Base-by-base conservation (phyloP, 441 rosid genomes). In the Macaranga tanarius region DNA sequence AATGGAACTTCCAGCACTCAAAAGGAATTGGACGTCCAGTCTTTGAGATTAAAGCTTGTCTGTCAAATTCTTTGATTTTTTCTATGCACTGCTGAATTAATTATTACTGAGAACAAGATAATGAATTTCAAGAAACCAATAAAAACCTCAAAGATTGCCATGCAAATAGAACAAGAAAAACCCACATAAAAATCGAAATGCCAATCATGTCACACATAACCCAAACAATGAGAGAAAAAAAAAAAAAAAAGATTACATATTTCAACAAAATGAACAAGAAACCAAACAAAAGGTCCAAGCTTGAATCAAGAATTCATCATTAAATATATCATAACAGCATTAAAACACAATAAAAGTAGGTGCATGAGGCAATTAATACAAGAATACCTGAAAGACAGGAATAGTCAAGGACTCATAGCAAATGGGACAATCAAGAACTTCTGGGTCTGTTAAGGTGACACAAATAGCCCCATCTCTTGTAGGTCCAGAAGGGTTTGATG, bases 351-450 rank as follows among this genome's bases (percentile, higher is more conserved):
- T 5, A 62, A 45, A 52, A 34, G 38, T 34, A 34, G 38, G 6
- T 34, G 38, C 38, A 34, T 34, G 38, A 34, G 4, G 38, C 4
- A 34, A 34, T 34, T 34, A 34, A 34, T 34, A 7, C 38, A 34
- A 34, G 38, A 13, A 20, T 48, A 88, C 90, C 88, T 86, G 88
- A 66, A 76, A 88, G 57, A 88, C 82, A 2, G 87, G 88, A 69
- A 54, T 13, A 25, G 82, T 75, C 31, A 88, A 73, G 8, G 88
- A 74, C 19, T 86, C 83, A 23, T 40, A 88, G 67, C 90, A 88
- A 75, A 84, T 74, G 26, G 80, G 81, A 38, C 90, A 86, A 66
- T 86, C 92, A 48, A 86, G 82, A 44, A 86, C 85, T 28, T 86
- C 90, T 5, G 85, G 81, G 72, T 88, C 92, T 4, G 76, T 54